Evolutionary conservation across 768 basidiomycete species (phyloP), one percentile per base, ranked within the genome.

Genomic region (Suillus spraguei): DNA sequence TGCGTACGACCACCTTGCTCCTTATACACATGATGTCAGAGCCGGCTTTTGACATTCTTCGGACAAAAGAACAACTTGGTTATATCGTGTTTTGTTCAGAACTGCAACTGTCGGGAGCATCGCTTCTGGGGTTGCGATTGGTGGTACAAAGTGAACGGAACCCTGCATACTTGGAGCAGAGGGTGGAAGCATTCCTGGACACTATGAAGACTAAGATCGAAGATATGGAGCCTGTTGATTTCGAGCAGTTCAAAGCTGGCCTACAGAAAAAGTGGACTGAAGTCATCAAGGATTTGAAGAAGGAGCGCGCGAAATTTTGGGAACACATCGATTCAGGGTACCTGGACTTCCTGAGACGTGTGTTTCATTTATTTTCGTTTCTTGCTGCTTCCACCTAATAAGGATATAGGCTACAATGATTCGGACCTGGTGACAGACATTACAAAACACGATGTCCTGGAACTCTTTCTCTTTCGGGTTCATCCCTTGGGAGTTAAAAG

Each of bases 11-110:
- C 2, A 82, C 89, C 28, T 78, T 87, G 2, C 82, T 99, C 16
- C 86, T 98, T 28, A 83, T 83, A 0, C 94, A 96, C 68, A 91
- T 99, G 62, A 81, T 96, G 42, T 80, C 84, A n/a, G 97, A 99
- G 69, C 97, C 96, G 1, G 85, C 91, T 11, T 99, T 99, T 77
- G 89, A 97, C 72, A 80, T 88, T 28, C 84, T 99, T 36, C 89
- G 97, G 35, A 98, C 96, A 4, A 89, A 94, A 72, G 94, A 99
- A 72, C 97, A 99, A 75, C 83, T 99, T 1, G 97, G 97, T 6
- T 99, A 99, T 74, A 83, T 97, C 49, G 96, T 97, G 41, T 84
- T 81, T 10, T 88, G 85, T 66, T 79, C 80, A 1, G 71, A 77
- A 36, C 87, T 85, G 84, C 72, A 79, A 11, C 74, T 90, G 49